phyloP scores from a whole-genome alignment of 2,329 filamentous ascomycete species.

The Penicillium polonicum region DNA sequence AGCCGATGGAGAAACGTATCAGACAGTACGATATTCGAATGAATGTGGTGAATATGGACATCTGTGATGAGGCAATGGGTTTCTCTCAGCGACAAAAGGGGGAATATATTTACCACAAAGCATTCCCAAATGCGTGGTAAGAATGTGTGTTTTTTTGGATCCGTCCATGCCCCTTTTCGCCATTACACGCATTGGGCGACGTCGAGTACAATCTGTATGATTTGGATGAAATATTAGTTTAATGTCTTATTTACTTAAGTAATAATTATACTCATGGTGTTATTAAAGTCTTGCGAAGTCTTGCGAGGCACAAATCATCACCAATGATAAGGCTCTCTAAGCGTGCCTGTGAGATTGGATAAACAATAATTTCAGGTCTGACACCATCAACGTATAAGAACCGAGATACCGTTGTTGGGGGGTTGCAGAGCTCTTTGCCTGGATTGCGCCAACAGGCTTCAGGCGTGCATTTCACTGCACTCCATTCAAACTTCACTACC shows the following conservation, averaged over 20 bases:
- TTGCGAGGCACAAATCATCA: not conserved
- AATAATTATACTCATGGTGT: not conserved
- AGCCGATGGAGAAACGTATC: conserved; percentile 15
- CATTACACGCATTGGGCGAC: not conserved
- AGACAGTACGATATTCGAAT: conserved; percentile 18
- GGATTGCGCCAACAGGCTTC: not conserved
- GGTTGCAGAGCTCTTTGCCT: not conserved
- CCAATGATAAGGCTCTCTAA: not conserved
- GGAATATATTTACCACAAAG: conserved; percentile 9
- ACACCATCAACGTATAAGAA: not conserved
- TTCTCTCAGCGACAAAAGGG: conserved; percentile 3
- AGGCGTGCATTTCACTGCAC: not conserved
- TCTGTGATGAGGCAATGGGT: conserved; percentile 12
- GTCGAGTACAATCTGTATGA: not conserved
- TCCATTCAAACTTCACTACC: not conserved
- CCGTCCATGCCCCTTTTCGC: not conserved
- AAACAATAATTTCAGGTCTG: not conserved
- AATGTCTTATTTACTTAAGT: no score
- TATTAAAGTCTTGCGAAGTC: not conserved
- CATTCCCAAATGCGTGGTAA: conserved; percentile 7
- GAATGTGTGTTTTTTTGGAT: not conserved
- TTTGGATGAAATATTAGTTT: not conserved
- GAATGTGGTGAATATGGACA: conserved; percentile 18
- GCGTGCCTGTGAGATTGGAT: not conserved
- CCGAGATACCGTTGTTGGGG: not conserved